phyloP scores from a whole-genome alignment of 345 rosid species.

The Litchi chinensis region DNA sequence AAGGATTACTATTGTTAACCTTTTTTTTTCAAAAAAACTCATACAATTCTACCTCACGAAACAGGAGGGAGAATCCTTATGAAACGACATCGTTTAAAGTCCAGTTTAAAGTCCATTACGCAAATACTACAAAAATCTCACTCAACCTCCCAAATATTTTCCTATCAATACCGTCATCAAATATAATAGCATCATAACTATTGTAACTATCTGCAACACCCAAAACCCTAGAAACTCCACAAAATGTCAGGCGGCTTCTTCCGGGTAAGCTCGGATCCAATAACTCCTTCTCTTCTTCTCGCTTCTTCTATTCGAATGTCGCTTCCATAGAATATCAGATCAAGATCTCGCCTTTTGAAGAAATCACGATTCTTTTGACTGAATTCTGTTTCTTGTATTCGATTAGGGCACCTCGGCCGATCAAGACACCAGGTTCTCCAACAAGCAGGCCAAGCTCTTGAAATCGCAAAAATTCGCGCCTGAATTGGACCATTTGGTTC shows the following conservation, averaged over 20 bases:
- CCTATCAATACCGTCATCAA: not conserved
- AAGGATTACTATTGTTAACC: too few relatives aligned
- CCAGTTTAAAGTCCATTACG: too few relatives aligned
- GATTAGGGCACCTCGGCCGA: constrained; percentile 94
- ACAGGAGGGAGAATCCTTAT: not conserved
- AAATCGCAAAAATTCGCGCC: constrained; percentile 93
- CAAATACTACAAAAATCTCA: not conserved
- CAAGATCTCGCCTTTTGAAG: constrained; percentile 28
- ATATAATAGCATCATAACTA: not conserved
- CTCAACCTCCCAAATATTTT: not conserved
- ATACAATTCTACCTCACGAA: too few relatives aligned
- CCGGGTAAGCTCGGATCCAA: constrained; percentile 43
- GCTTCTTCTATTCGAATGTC: not conserved
- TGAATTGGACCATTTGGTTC: constrained; percentile 82
- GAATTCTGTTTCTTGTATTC: constrained; percentile 5
- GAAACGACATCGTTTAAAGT: constrained; percentile 4
- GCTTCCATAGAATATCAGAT: constrained; percentile 18
- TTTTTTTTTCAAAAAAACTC: too few relatives aligned
- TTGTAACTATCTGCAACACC: not conserved
- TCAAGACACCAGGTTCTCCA: constrained; percentile 97
- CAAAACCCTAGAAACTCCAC: constrained; percentile 14
- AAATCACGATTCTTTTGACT: not conserved
- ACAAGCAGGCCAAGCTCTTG: constrained; percentile 94
- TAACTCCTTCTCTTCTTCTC: not conserved
- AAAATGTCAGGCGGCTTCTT: constrained; percentile 82